Percentiles rank a stretch among this genome's conserved stretches.
Conservation (phyloP, 495 filamentous ascomycete species). For the Poronia punctata region DNA sequence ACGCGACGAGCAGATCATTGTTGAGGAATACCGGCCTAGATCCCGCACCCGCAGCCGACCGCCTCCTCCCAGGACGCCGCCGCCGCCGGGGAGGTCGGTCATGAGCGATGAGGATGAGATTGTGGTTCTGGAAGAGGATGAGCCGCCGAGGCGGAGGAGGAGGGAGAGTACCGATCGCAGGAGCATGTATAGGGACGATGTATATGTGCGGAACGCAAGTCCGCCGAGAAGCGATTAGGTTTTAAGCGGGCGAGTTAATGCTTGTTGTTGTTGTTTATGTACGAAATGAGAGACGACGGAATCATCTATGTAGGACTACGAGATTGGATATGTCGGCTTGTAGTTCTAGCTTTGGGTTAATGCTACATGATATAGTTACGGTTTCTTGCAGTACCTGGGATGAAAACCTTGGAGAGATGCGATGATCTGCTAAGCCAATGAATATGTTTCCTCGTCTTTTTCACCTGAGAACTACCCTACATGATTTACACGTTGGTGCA, state of each 20-base stretch:
- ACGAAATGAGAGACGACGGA: neutral
- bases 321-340: too few relatives aligned
- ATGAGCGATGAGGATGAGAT: slow-evolving; percentile 32
- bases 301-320: neutral
- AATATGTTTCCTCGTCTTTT: too few relatives aligned
- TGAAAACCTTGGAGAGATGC: too few relatives aligned
- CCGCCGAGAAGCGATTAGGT: slow-evolving; percentile 22
- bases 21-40: slow-evolving; percentile 26
- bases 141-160: slow-evolving; percentile 23
- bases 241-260: slow-evolving; percentile 14
- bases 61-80: slow-evolving; percentile 14
- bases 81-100: slow-evolving; percentile 4
- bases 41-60: slow-evolving; percentile 9
- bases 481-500: too few relatives aligned
- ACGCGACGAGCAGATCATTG: slow-evolving; percentile 29
- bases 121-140: slow-evolving; percentile 41
- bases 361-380: neutral
- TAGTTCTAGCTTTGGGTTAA: neutral
- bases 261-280: neutral
- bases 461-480: too few relatives aligned
- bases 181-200: slow-evolving; percentile 25
- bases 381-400: too few relatives aligned
- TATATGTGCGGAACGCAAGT: slow-evolving; percentile 23
- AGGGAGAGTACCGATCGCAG: slow-evolving; percentile 25
- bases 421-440: too few relatives aligned